Conservation (phyloP, 2,329 filamentous ascomycete genomes). For the Botrytis byssoidea region DNA sequence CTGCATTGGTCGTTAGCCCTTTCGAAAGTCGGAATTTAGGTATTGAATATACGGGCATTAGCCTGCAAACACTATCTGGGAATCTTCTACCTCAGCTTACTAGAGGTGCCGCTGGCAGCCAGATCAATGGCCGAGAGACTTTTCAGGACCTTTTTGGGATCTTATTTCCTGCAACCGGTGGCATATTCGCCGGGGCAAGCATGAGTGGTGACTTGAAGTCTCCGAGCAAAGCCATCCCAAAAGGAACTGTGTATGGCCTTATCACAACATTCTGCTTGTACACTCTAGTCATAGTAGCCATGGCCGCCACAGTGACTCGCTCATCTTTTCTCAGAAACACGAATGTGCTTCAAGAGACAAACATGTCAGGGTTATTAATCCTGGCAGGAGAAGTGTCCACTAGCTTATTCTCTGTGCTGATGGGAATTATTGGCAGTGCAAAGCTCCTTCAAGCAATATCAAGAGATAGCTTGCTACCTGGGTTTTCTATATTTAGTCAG, state of each 20-base stretch:
- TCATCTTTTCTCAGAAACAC: slow-evolving; percentile 64
- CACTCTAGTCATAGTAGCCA: slow-evolving; percentile 70
- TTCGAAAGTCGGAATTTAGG: slow-evolving; percentile 62
- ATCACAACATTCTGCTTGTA: slow-evolving; percentile 75
- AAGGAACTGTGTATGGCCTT: slow-evolving; percentile 78
- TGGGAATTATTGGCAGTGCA: slow-evolving; percentile 82
- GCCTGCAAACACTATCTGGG: slow-evolving; percentile 64
- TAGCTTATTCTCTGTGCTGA: slow-evolving; percentile 79
- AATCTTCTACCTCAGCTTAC: slow-evolving; percentile 71
- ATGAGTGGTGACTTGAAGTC: slow-evolving; percentile 87
- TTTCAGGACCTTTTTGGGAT: slow-evolving; percentile 86
- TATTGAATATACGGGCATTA: slow-evolving; percentile 77
- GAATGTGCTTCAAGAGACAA: slow-evolving; percentile 81
- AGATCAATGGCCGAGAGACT: slow-evolving; percentile 62
- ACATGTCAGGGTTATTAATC: slow-evolving; percentile 69
- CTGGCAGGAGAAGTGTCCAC: slow-evolving; percentile 81
- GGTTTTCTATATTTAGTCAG: slow-evolving; percentile 69
- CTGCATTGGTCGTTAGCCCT: slow-evolving; percentile 65
- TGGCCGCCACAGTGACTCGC: slow-evolving; percentile 74
- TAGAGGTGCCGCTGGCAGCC: slow-evolving; percentile 59
- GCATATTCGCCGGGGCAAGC: slow-evolving; percentile 70
- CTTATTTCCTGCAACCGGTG: slow-evolving; percentile 66
- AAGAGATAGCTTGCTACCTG: slow-evolving; percentile 74
- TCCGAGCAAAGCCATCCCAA: slow-evolving; percentile 80
- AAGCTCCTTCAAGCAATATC: slow-evolving; percentile 83